phyloP scores from a whole-genome alignment of 495 filamentous ascomycete genomes.

The Collariella sp. region DNA sequence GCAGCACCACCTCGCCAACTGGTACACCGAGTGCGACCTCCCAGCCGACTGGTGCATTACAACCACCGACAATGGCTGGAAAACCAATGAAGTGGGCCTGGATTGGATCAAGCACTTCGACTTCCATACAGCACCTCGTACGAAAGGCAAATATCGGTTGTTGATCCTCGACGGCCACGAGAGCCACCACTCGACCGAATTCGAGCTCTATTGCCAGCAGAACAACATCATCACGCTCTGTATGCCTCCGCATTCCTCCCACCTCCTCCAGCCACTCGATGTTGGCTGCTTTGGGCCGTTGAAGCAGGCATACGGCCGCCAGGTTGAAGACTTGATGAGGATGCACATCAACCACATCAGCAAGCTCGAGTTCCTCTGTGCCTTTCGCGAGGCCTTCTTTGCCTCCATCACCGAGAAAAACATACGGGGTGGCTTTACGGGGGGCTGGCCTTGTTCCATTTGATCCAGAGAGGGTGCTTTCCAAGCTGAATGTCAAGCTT shows the following conservation, averaged over 20 bases:
- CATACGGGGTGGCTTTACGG: no score
- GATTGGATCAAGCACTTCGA: no score
- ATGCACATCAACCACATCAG: neutral
- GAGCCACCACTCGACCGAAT: neutral
- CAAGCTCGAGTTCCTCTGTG: no score
- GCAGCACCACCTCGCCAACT: neutral
- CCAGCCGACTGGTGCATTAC: neutral
- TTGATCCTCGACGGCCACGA: conserved; percentile 4
- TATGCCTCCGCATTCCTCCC: neutral
- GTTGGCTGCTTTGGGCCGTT: conserved; percentile 1
- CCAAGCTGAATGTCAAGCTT: neutral
- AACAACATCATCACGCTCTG: neutral
- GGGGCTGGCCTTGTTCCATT: no score
- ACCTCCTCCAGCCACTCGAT: neutral
- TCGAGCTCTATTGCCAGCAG: conserved; percentile 1
- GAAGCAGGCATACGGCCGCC: conserved; percentile 1
- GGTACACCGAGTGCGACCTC: conserved; percentile 4
- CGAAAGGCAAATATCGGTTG: neutral
- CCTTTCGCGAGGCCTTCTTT: no score
- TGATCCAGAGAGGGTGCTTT: neutral
- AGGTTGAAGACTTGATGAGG: neutral
- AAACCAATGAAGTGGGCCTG: no score
- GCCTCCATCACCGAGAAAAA: no score
- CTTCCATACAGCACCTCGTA: no score
- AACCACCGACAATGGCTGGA: neutral